phyloP scores from a whole-genome alignment of 2,329 filamentous ascomycete genomes.

The Fusarium camptoceras region DNA sequence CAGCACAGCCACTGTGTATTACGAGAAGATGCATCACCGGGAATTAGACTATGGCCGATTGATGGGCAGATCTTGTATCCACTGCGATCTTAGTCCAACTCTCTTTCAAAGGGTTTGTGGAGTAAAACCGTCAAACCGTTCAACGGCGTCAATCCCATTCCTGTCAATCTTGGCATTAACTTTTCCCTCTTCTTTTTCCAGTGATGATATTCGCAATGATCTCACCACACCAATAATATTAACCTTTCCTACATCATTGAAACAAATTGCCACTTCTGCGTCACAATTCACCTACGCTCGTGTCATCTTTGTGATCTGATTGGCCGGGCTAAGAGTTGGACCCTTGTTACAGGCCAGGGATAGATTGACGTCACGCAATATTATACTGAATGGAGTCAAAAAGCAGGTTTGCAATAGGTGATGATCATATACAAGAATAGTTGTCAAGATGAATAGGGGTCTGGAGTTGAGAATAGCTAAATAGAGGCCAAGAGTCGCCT shows the following conservation, averaged over 20 bases:
- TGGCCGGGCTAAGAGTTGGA: constrained; percentile 11
- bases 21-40: constrained; percentile 1
- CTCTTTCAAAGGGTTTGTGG: constrained; percentile 3
- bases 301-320: constrained; percentile 31
- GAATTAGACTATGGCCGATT: neutral
- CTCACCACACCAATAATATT: constrained; percentile 14
- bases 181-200: neutral
- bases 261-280: constrained; percentile 10
- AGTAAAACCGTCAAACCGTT: neutral
- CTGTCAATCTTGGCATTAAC: constrained; percentile 7
- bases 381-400: neutral
- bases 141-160: constrained; percentile 5
- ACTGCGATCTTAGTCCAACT: constrained; percentile 11
- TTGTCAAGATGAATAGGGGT: neutral
- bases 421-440: constrained; percentile 11
- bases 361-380: constrained; percentile 33
- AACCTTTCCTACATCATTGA: neutral
- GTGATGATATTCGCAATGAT: neutral
- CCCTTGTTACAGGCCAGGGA: constrained; percentile 22
- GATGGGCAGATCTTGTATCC: constrained; percentile 7
- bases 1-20: constrained; percentile 30
- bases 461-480: neutral
- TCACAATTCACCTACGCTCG: constrained; percentile 21
- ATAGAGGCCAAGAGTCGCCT: constrained; percentile 37
- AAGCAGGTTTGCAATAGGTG: constrained; percentile 37